Conservation (phyloP, 768 basidiomycete species). For the Russula sp. region DNA sequence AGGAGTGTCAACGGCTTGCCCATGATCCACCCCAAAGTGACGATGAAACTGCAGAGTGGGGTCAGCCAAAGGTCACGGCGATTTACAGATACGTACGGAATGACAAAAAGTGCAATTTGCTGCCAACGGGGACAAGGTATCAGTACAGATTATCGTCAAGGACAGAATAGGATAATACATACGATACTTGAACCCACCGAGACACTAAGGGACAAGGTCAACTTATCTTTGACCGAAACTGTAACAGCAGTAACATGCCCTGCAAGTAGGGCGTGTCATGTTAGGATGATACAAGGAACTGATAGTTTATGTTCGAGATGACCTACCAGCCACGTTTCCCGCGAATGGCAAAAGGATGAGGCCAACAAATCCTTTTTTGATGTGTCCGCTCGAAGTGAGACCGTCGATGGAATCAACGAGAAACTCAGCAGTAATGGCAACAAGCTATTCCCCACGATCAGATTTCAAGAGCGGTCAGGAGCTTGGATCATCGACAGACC, state of each 20-base stretch:
- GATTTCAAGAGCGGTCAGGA: neutral
- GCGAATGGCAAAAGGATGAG: slow-evolving; percentile 87
- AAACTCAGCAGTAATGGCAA: slow-evolving; percentile 51
- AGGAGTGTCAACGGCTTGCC: slow-evolving; percentile 72
- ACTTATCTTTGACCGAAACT: slow-evolving; percentile 84
- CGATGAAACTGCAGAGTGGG: slow-evolving; percentile 49
- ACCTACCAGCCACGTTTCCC: slow-evolving; percentile 71
- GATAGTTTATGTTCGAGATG: neutral
- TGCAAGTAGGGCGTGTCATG: slow-evolving; percentile 22
- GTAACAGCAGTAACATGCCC: slow-evolving; percentile 92
- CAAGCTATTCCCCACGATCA: slow-evolving; percentile 30
- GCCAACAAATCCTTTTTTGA: slow-evolving; percentile 80
- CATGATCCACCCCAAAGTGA: slow-evolving; percentile 73
- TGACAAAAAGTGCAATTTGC: slow-evolving; percentile 82
- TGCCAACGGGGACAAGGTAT: slow-evolving; percentile 27
- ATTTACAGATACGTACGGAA: slow-evolving; percentile 50
- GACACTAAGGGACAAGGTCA: slow-evolving; percentile 81
- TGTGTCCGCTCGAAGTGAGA: slow-evolving; percentile 47
- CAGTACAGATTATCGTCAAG: neutral
- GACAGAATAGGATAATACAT: slow-evolving; percentile 29
- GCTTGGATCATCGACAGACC: slow-evolving; percentile 26
- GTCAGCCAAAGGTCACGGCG: neutral
- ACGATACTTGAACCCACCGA: slow-evolving; percentile 86
- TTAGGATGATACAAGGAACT: slow-evolving; percentile 5
- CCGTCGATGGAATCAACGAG: slow-evolving; percentile 81